Base-by-base conservation (phyloP, 768 basidiomycete species). In the Cytidiella melzeri region DNA sequence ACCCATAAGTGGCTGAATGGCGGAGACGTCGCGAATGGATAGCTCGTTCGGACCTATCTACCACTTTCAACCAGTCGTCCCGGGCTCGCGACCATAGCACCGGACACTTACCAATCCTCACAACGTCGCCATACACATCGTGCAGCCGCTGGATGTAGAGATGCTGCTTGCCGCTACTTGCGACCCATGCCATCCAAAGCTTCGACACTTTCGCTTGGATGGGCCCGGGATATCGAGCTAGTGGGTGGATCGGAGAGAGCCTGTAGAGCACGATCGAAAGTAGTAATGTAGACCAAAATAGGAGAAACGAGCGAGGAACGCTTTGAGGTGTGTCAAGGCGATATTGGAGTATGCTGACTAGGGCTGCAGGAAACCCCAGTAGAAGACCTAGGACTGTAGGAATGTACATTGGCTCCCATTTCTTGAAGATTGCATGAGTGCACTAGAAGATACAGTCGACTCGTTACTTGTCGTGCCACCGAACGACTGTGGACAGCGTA, bases 1-100 rank as follows among this genome's bases (percentile, higher is more conserved):
- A 2, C 81, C 80, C 68, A 81, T 69, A 42, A 81, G 55, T 4
- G 74, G 69, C 1, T 54, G 56, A 15, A 81, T 66, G 5, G 72
- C 73, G 13, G 66, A 64, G 3, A 64, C 68, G 51, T 76, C 70
- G 37, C 72, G 59, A 43, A 83, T 71, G 0, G 75, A 80, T 5
- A 83, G 50, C 42, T 81, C 81, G 46, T 83, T 83, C 78, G 81
- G 45, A 78, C 81, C 81, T 42, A 21, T n/a, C 58, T n/a, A n/a
- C n/a, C n/a, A n/a, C n/a, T n/a, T n/a, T n/a, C n/a, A n/a, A 56
- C 19, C 39, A 23, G 6, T 23, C 41, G 41, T 5, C 48, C 40
- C 12, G 9, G 21, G 23, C n/a, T n/a, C n/a, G n/a, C n/a, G n/a
- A n/a, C n/a, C n/a, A n/a, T n/a, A n/a, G n/a, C 23, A 5, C 34